Base-by-base conservation (phyloP, 1,284 basidiomycete species). In the Phlebopus sp. region DNA sequence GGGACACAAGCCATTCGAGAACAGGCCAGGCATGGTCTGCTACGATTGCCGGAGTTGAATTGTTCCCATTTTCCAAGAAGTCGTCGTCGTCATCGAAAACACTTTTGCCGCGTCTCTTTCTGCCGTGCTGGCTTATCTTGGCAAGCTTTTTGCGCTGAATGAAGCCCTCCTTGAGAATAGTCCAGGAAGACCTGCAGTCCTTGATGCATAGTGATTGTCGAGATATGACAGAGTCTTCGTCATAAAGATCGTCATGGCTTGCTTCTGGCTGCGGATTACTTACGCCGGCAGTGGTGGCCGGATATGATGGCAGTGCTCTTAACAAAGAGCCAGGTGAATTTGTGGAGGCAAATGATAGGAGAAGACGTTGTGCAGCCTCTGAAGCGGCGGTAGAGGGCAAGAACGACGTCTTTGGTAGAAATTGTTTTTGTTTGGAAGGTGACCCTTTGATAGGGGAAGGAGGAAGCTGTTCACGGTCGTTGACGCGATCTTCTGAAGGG, bases 21-120 rank as follows among this genome's bases (percentile, higher is more conserved):
- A 82, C 60, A 25, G 75, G 73, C 86, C 86, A 89, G 9, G 84
- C 78, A 53, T 80, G 67, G 44, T 76, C 71, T 23, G 77, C 78
- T 23, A 88, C 72, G 25, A 74, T 58, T 31, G 63, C 58, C 31
- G 66, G 66, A 29, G 54, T 36, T 3, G 68, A 62, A 9, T 35
- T 58, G 34, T 44, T 57, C 13, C 48, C 60, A 32, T 63, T 56
- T 18, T 59, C 63, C 25, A 65, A 62, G 34, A 41, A 51, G 4
- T 58, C 54, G 1, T 63, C 56, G 29, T 58, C 57, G 30, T 61
- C 52, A 42, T 60, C 57, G 36, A 44, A 49, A 25, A 42, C 38
- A 32, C 39, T 49, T 53, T 55, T 55, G 49, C 58, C 53, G 42
- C 64, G 64, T 42, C 65, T 59, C 56, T 68, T 70, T 35, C 63